A percentile compares a stretch with the other conserved stretches of the same genome.
Conservation (phyloP, 768 basidiomycete genomes). For the Lactifluus rugatus region DNA sequence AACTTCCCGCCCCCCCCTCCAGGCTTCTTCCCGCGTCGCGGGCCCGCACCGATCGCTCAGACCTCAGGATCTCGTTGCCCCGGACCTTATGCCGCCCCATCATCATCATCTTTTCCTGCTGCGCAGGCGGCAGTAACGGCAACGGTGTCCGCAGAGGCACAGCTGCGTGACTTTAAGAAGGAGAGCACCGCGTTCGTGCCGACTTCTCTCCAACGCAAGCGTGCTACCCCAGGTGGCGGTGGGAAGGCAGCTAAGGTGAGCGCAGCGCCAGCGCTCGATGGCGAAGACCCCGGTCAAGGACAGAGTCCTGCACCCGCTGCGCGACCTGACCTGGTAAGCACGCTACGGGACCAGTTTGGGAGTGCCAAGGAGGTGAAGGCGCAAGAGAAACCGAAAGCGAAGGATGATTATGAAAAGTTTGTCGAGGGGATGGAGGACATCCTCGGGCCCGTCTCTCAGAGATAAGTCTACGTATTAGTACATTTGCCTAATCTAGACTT, state of each 20-base stretch:
- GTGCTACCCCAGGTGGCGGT: slow-evolving; percentile 21
- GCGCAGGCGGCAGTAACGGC: slow-evolving; percentile 41
- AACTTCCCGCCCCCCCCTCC: slow-evolving; percentile 22
- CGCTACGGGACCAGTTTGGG: slow-evolving; percentile 54
- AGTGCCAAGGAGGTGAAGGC: slow-evolving; percentile 15
- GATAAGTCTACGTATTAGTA: not conserved
- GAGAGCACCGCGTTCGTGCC: slow-evolving; percentile 93
- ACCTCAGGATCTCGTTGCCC: slow-evolving; percentile 5
- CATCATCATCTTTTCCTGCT: slow-evolving; percentile 30
- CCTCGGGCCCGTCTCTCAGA: slow-evolving; percentile 25
- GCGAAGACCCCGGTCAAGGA: slow-evolving; percentile 25
- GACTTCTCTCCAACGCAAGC: slow-evolving; percentile 68
- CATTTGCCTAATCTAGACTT: not conserved
- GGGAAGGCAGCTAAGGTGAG: slow-evolving; percentile 20
- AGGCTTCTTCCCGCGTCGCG: slow-evolving; percentile 53
- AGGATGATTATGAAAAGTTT: slow-evolving; percentile 69
- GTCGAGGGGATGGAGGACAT: slow-evolving; percentile 69
- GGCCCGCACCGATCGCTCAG: slow-evolving; percentile 22
- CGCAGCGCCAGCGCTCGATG: slow-evolving; percentile 26
- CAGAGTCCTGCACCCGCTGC: slow-evolving; percentile 29
- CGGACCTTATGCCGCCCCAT: slow-evolving; percentile 22
- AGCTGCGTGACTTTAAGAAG: slow-evolving; percentile 88
- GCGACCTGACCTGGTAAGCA: slow-evolving; percentile 57
- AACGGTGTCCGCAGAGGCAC: slow-evolving; percentile 74
- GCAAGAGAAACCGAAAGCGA: slow-evolving; percentile 28